phyloP scores from a whole-genome alignment of 352 stramenopile genomes.

The Globisporangium apiculatum region DNA sequence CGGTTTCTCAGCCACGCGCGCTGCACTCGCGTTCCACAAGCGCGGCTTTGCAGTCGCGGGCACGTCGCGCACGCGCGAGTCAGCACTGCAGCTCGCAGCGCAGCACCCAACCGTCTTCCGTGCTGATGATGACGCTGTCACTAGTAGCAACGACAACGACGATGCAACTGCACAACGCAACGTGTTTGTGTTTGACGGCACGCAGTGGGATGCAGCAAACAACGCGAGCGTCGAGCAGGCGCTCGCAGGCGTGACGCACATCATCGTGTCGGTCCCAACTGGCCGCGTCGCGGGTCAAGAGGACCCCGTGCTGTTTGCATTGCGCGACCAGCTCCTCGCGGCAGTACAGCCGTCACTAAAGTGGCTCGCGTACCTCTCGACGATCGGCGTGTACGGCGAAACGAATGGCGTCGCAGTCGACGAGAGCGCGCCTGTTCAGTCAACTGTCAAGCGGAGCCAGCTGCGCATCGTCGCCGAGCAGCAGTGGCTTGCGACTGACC shows the following conservation, averaged over 20 bases:
- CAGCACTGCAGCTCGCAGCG: slow-evolving; percentile 28
- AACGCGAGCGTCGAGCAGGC: slow-evolving; percentile 30
- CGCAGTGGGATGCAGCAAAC: slow-evolving; percentile 35
- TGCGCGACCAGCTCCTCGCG: slow-evolving; percentile 33
- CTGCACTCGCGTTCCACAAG: slow-evolving; percentile 55
- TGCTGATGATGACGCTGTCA: slow-evolving; percentile 1
- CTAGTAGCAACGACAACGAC: neutral
- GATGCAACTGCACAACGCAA: slow-evolving; percentile 17
- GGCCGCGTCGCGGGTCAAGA: slow-evolving; percentile 31
- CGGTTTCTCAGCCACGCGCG: slow-evolving; percentile 73
- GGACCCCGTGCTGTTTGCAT: slow-evolving; percentile 64
- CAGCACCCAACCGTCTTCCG: slow-evolving; percentile 37
- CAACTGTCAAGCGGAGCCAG: slow-evolving; percentile 54
- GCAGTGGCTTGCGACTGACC: slow-evolving; percentile 55
- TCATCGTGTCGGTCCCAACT: slow-evolving; percentile 72
- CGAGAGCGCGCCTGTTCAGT: slow-evolving; percentile 71
- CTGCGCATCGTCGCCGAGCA: slow-evolving; percentile 72
- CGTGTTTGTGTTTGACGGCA: slow-evolving; percentile 80
- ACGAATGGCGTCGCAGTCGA: slow-evolving; percentile 77
- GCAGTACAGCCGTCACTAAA: slow-evolving; percentile 37
- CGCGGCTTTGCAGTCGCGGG: slow-evolving; percentile 63
- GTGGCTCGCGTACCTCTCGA: slow-evolving; percentile 90
- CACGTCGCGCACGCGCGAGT: slow-evolving; percentile 57
- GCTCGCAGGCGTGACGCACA: slow-evolving; percentile 54
- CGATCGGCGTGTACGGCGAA: slow-evolving; percentile 92